Evolutionary conservation across 495 filamentous ascomycete species (phyloP), one percentile per base, ranked within the genome.

Genomic region (Aspergillus heteromorphus): DNA sequence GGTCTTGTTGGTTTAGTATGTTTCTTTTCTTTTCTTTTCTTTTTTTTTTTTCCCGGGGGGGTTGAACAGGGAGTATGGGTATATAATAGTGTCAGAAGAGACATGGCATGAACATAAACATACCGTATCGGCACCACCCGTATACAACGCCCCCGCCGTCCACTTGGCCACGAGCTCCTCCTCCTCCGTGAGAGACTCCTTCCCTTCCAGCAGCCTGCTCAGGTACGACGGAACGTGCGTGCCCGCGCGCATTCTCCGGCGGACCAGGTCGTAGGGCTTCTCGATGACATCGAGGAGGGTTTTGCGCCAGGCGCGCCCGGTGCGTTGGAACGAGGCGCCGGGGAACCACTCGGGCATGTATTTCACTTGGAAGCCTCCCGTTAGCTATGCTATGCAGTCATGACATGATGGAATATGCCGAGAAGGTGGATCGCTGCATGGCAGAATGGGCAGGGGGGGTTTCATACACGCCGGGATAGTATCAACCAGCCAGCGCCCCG

Each of bases 111-210:
- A n/a, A n/a, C n/a, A n/a, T n/a, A n/a, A n/a, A 38, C 43, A 7
- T 10, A 47, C 43, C 58, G 71, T 83, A 59, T 84, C 82, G 14
- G 77, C 75, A 2, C 81, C 82, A 9, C 75, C 82, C 40, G 78
- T 69, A 21, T 82, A 75, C 0, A 84, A 58, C 1, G 71, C 69
- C 16, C 71, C 71, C 10, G 79, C 70, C n/a, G 73, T 58, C 69
- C 67, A 73, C 36, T 74, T 76, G 45, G 67, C 65, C 7, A 58
- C 51, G 0, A 48, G 31, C 27, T 70, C 63, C 16, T 63, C 62
- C 16, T 74, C 65, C 0, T 23, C 34, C 0, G 51, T 52, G 4
- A 63, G 55, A 0, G 48, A 18, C 17, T 54, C 56, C 2, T 47
- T 53, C 4, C 64, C 48, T 49, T 73, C 58, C 11, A 76, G 50